phyloP scores from a whole-genome alignment of 2,329 filamentous ascomycete species.

The Trichoderma gracile region DNA sequence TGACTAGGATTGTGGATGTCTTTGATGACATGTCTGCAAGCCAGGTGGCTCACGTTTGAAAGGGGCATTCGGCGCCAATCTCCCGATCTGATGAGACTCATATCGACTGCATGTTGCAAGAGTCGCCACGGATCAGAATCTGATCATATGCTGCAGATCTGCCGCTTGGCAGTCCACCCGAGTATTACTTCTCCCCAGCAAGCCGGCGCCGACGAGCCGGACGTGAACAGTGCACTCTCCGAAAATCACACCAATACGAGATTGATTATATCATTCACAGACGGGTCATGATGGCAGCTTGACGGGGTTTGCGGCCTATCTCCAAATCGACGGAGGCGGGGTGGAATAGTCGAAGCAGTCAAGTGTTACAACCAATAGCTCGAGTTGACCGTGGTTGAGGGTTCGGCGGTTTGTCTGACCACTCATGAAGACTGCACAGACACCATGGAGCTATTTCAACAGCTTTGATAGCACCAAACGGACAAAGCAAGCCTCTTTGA shows the following conservation, averaged over 20 bases:
- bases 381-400: too few species aligned
- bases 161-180: not conserved
- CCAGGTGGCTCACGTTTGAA: not conserved
- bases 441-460: not conserved
- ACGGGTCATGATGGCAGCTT: too few species aligned
- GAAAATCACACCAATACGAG: too few species aligned
- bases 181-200: not conserved
- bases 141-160: not conserved
- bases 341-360: too few species aligned
- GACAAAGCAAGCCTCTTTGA: not conserved
- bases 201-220: slow-evolving; percentile 1
- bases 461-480: not conserved
- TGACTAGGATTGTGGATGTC: not conserved
- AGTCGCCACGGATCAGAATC: not conserved
- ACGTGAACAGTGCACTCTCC: not conserved
- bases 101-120: not conserved
- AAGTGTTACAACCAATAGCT: too few species aligned
- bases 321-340: not conserved
- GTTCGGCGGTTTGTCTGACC: too few species aligned
- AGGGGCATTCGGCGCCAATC: too few species aligned
- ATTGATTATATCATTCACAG: not conserved
- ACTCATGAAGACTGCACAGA: not conserved
- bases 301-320: too few species aligned
- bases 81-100: not conserved
- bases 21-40: not conserved